Base-by-base conservation (phyloP, 2,329 filamentous ascomycete genomes). In the Helotiales sp. region DNA sequence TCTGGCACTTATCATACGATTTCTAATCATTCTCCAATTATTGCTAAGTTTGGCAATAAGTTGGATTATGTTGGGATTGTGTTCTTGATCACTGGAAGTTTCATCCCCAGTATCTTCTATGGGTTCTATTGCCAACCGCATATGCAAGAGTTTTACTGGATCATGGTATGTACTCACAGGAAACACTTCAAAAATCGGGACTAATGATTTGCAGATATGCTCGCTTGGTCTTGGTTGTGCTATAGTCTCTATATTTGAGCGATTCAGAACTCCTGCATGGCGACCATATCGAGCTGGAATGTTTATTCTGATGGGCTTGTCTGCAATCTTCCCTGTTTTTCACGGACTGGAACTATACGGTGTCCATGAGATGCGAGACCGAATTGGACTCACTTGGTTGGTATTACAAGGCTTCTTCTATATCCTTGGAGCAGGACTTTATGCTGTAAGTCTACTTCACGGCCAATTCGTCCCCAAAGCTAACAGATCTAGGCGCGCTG, bases 61-160 rank as follows among this genome's bases (percentile, higher is more conserved):
- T 82, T 98, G 65, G 96, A 99, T 78, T 98, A 99, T 78, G 87
- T 95, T 5, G 96, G 96, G 6, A 99, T 99, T 73, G 92, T 98
- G 32, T 87, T 90, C 58, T 82, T 99, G 72, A 98, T 98, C 67
- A 92, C 95, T 72, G 96, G 96, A 6, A 95, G 91, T 77, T 97
- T 95, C 76, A 87, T 98, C 54, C 94, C 96, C 1, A 91, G 92
- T 59, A 79, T 99, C 67, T 96, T 93, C 79, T 97, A 96, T 78
- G 93, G 91, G 3, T 93, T 97, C 78, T 92, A 87, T 74, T 93
- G 90, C 75, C 82, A 89, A 70, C 87, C 88, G 2, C 75, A 78
- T 7, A 78, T 95, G 74, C 88, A 93, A 81, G 83, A 82, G 50
- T 77, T 86, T 2, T 98, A 98, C 78, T 89, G 94, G 82, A 86